Base-by-base conservation (phyloP, 495 filamentous ascomycete species). In the Xylaria flabelliformis region DNA sequence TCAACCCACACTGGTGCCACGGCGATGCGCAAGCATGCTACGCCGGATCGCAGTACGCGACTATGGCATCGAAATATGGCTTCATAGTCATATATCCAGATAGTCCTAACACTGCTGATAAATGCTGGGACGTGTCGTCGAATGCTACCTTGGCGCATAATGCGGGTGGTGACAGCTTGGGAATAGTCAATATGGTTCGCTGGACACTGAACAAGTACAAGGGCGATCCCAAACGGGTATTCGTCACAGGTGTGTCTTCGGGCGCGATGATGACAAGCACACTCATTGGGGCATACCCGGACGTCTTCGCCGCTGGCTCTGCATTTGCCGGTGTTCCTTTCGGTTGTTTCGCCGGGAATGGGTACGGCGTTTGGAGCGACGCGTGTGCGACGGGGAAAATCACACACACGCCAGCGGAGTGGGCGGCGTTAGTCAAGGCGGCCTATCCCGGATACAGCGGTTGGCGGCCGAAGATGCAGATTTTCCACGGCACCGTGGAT, bases 171-270 rank as follows among this genome's bases (percentile, higher is more conserved):
- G 88, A 91, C 76, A 86, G 84, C 72, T 81, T 86, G 55, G 84
- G 85, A 26, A 90, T 92, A 64, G 86, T 83, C 62, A 89, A 84
- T 77, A 91, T 92, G 89, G 88, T 91, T 8, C 82, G 74, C 9
- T 87, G 81, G 76, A 81, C 83, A 0, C 79, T 85, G 2, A 56
- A 74, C 2, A 82, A 82, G 39, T 86, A 87, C 73, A 74, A 76
- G 5, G 85, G 79, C 8, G 83, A 88, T 73, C 50, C 80, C 0
- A 78, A 72, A 41, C 80, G 81, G 12, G 84, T 88, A 29, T 88
- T 82, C 70, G 82, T 84, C n/a, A 86, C 82, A 46, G 85, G 85
- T 3, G 74, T 82, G 1, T 85, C 82, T 12, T 85, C 84, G 0
- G 86, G 86, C 1, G 86, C 84, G 1, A 87, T 87, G 82, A 87